Base-by-base conservation (phyloP, 2,329 filamentous ascomycete genomes). In the Phialemoniopsis sp. region DNA sequence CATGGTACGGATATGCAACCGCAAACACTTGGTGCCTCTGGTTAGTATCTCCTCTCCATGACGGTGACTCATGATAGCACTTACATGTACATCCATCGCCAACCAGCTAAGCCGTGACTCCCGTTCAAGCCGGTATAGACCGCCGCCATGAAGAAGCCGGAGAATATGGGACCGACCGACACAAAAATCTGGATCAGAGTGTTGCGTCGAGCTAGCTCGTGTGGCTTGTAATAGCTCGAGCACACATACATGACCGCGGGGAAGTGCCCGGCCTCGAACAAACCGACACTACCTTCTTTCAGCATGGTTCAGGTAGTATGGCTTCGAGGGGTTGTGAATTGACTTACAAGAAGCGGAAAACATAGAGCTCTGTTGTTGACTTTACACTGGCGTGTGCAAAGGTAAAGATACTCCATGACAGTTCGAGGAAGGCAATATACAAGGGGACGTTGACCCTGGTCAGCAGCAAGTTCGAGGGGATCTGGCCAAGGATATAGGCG, bases 211-310 rank as follows among this genome's bases (percentile, higher is more conserved):
- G 54, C 54, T 13, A 56, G 43, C 38, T 56, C 54, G 21, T 56
- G 52, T 8, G 54, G 54, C 37, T 55, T 55, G 47, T 55, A 54
- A 41, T 56, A 56, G 40, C 53, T 55, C 28, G 54, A 56, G 38
- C 49, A 52, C 4, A 56, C 41, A 36, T 55, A 56, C 53, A 56
- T 56, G 16, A 56, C 53, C 8, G 50, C 54, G 0, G 54, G 53
- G 8, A 56, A 56, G 36, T 56, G 53, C 5, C 53, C 54, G 5
- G 53, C 53, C 33, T 56, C 54, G n/a, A 56, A 56, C 12, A 56
- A 29, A 1, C 54, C 54, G 29, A 56, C 52, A 13, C 51, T 54
- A 16, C n/a, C n/a, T n/a, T n/a, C n/a, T n/a, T n/a, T n/a, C n/a
- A n/a, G n/a, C n/a, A n/a, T n/a, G n/a, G n/a, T n/a, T n/a, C n/a